Base-by-base conservation (phyloP, 1,139 yeast species). In the Magnusiomyces tetraspermus region DNA sequence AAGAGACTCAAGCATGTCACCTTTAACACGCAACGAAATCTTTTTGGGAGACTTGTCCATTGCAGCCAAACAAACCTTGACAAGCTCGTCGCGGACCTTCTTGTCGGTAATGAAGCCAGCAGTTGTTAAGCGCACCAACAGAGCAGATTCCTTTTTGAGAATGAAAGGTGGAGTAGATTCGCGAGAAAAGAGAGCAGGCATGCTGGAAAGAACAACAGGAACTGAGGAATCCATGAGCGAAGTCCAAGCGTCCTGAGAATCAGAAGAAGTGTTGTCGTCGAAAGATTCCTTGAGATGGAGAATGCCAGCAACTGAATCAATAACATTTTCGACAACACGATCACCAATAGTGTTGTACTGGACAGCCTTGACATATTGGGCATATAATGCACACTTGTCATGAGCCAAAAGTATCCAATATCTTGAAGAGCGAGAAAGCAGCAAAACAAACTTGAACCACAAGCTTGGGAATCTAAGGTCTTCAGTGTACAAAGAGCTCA, bases 401-500 rank as follows among this genome's bases (percentile, higher is more conserved):
- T 57, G 54, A 1, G 58, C 55, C 53, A 87, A 78, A 72, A 3
- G 78, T 69, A n/a, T 22, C 42, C 42, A 36, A 31, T 46, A 46
- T 4, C 36, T 10, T n/a, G 22, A 8, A 3, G 43, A 36, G 13
- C 28, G 26, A 17, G 49, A 46, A 24, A 36, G 26, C 6, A 46
- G 23, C 15, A 22, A 15, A 60, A 90, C 77, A n/a, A 88, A 67
- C 54, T 74, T 78, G 78, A 90, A 72, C 49, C 90, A 67, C 0
- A 95, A 78, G 0, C 97, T 88, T 1, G 90, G 83, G 61, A 83
- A 89, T 62, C 88, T 95, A 47, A 85, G 72, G 64, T 90, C 90
- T 61, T 86, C 96, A 43, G 71, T 75, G 2, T 85, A 83, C 66
- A 90, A 89, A 24, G 76, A 73, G 0, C 60, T 70, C 61, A 92